phyloP scores from a whole-genome alignment of 176 grass and related monocot genomes.

The Tuctoria greenei region DNA sequence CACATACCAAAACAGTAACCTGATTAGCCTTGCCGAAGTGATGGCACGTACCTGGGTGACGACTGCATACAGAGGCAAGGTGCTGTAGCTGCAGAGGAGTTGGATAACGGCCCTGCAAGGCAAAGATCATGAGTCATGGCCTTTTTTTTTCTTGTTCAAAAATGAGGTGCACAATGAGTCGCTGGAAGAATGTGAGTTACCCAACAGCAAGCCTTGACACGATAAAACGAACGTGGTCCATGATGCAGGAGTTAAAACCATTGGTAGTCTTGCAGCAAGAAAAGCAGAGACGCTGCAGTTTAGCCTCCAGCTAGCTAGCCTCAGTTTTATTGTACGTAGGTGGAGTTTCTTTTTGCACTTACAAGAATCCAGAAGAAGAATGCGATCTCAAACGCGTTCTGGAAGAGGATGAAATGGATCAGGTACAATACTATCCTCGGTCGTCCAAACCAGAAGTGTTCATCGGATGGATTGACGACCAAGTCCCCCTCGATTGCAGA shows the following conservation, averaged over 20 bases:
- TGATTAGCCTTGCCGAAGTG: neutral
- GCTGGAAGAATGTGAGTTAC: slow-evolving; percentile 34
- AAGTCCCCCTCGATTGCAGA: slow-evolving; percentile 71
- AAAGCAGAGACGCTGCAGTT: neutral
- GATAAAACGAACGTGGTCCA: slow-evolving; percentile 72
- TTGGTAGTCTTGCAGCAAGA: slow-evolving; percentile 59
- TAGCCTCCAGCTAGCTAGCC: neutral
- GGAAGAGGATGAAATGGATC: slow-evolving; percentile 95
- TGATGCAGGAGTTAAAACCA: slow-evolving; percentile 88
- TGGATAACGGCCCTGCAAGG: slow-evolving; percentile 63
- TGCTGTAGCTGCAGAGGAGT: slow-evolving; percentile 89
- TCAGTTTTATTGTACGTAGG: neutral
- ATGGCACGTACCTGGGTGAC: slow-evolving; percentile 65
- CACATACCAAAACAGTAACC: neutral
- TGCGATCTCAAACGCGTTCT: slow-evolving; percentile 92
- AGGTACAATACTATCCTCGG: slow-evolving; percentile 67
- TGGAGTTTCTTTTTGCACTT: slow-evolving; percentile 9
- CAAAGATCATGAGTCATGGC: neutral
- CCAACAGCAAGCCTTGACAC: slow-evolving; percentile 73
- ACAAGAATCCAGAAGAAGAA: slow-evolving; percentile 99
- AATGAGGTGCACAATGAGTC: neutral
- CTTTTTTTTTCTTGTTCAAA: neutral
- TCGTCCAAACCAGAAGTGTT: slow-evolving; percentile 77
- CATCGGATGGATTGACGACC: slow-evolving; percentile 77
- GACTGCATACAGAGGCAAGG: slow-evolving; percentile 82